Base-by-base conservation (phyloP, 2,329 filamentous ascomycete species). In the Pseudogymnoascus sp. region DNA sequence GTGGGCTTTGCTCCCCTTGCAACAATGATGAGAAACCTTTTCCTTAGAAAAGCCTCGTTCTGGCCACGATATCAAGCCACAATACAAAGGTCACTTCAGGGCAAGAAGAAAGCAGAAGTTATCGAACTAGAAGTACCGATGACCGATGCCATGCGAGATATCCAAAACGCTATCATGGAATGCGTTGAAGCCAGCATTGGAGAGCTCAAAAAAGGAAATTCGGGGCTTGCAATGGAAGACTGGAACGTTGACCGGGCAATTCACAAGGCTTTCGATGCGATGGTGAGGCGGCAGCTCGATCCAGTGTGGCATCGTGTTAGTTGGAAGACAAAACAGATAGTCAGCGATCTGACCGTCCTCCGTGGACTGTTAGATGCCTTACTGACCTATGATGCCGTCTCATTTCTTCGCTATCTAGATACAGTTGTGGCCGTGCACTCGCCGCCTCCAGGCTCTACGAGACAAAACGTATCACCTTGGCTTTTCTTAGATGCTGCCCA, bases 251-350 rank as follows among this genome's bases (percentile, higher is more conserved):
- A 98, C 74, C 97, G 90, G 72, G 93, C 93, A 37, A 78, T 98
- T 65, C 89, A 97, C 68, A 90, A 89, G 72, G 96, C 92, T 70
- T 99, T 99, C 74, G 95, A 98, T 73, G 81, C 90, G 65, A 89
- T 93, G 62, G 87, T 99, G 60, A 84, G 93, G 66, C 84, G 93
- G 64, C 95, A 99, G 75, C 79, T 99, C 16, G 93, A 98, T 72
- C 93, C 93, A 4, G 93, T 98, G 64, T 99, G 95, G 95, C 95
- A 99, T 78, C 86, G 95, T 62, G 90, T 96, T 61, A 97, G 90
- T 74, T 96, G 90, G 82, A 92, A 95, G 75, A 98, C 93, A 2
- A 91, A 89, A 70, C 93, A 97, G 75, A 96, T 99, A 68, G 93
- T 96, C 63, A 89, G 88, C 70, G 95, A 98, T 73, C 75, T 99